Conservation (phyloP, 2,329 filamentous ascomycete genomes). For the Trichoderma sp. region DNA sequence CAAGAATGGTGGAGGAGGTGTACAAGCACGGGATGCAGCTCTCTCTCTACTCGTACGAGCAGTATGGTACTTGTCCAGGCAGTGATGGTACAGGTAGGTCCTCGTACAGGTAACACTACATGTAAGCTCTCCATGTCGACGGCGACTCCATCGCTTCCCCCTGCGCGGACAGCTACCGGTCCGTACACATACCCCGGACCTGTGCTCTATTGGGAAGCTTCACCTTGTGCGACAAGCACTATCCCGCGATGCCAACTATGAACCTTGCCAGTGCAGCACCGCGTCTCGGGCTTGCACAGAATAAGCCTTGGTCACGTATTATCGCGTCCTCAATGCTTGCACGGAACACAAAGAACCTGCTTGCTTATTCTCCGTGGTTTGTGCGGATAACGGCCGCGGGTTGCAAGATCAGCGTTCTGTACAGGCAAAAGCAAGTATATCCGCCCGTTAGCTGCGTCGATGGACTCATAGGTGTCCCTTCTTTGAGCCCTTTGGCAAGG, state of each 20-base stretch:
- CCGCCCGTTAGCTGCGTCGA: background rate
- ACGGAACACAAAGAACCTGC: background rate
- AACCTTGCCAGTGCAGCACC: background rate
- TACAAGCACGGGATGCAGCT: background rate
- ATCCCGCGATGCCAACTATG: background rate
- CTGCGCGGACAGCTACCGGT: background rate
- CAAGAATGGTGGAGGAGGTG: background rate
- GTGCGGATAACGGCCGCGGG: background rate
- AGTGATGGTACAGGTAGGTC: background rate
- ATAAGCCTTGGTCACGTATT: background rate
- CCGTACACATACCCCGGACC: background rate
- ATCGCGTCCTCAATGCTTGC: background rate
- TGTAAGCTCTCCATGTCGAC: background rate
- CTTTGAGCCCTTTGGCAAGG: background rate
- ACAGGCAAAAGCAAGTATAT: background rate
- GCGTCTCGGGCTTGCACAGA: background rate
- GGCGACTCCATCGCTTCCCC: background rate
- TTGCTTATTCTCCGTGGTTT: slow-evolving; percentile 10
- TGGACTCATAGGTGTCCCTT: background rate
- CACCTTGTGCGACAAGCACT: background rate
- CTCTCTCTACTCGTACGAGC: background rate
- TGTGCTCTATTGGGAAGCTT: background rate
- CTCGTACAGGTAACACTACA: background rate
- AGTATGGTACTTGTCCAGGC: too few species aligned
- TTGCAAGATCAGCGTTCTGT: background rate